Conservation (phyloP, 139 green algal species). For the Astrephomene gubernaculifera region DNA sequence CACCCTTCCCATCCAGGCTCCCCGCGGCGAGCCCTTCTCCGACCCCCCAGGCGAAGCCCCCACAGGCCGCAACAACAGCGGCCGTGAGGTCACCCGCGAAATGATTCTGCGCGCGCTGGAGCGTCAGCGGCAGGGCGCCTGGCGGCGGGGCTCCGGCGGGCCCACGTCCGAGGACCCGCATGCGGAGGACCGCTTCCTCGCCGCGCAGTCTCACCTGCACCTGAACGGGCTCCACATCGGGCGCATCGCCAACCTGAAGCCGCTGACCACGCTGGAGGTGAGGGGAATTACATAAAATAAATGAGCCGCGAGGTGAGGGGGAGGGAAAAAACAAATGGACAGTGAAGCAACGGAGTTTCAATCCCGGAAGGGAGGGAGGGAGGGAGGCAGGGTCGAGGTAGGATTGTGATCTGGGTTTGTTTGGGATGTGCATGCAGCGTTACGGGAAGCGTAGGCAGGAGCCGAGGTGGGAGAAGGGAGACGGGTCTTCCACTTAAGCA, state of each 20-base stretch:
- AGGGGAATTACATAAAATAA: no score
- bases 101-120: constrained; percentile 48
- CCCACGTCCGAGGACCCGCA: neutral
- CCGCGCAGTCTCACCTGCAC: constrained; percentile 52
- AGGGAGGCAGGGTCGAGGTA: no score
- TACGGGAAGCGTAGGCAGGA: no score
- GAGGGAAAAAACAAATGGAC: no score
- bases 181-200: constrained; percentile 42
- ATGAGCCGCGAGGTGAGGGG: no score
- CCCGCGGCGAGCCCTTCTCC: neutral
- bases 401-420: no score
- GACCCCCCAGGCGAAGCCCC: neutral
- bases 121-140: constrained; percentile 39
- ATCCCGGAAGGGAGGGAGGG: no score
- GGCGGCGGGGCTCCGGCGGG: neutral
- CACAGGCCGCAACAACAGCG: neutral
- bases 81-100: constrained; percentile 25
- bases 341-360: no score
- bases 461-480: no score
- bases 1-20: neutral
- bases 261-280: constrained; percentile 38
- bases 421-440: no score
- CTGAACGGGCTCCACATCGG: constrained; percentile 49
- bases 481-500: no score
- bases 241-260: constrained; percentile 33